Evolutionary conservation across 2,329 filamentous ascomycete species (phyloP).

Genomic region (Colletotrichum sp.): DNA sequence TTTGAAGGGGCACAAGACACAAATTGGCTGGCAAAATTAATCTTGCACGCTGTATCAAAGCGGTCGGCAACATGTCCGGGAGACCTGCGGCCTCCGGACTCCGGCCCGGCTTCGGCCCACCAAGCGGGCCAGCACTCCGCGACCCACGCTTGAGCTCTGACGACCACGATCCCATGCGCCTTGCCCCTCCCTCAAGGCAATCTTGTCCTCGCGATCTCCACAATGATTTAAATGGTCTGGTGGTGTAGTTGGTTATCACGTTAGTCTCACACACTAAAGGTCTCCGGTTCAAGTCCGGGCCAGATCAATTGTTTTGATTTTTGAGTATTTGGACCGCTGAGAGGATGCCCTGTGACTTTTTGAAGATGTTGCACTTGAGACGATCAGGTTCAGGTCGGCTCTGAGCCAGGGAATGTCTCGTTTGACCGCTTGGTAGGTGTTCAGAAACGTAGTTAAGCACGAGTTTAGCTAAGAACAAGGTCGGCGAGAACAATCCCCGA

Average conservation of each 20-base stretch:
- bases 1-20: not conserved
- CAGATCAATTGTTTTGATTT: not conserved
- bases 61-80: not conserved
- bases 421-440: not conserved
- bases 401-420: not conserved
- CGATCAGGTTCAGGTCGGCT: not conserved
- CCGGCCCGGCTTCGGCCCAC: not conserved
- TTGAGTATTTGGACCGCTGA: not conserved
- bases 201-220: not conserved
- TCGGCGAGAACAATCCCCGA: not conserved
- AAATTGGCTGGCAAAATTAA: too few relatives aligned
- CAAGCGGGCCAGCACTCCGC: not conserved
- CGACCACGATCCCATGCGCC: not conserved
- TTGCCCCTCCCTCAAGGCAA: not conserved
- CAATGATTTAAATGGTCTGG: not conserved
- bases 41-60: not conserved
- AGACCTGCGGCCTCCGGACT: not conserved
- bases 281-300: slow-evolving; percentile 22
- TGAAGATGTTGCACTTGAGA: not conserved
- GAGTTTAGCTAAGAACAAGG: not conserved
- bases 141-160: not conserved
- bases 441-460: not conserved
- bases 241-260: slow-evolving; percentile 53
- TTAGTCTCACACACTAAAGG: slow-evolving; percentile 46
- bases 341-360: not conserved